Percentiles rank a stretch among this genome's conserved stretches.
Conservation (phyloP, 1,284 basidiomycete genomes). For the Clitocybe nebularis region DNA sequence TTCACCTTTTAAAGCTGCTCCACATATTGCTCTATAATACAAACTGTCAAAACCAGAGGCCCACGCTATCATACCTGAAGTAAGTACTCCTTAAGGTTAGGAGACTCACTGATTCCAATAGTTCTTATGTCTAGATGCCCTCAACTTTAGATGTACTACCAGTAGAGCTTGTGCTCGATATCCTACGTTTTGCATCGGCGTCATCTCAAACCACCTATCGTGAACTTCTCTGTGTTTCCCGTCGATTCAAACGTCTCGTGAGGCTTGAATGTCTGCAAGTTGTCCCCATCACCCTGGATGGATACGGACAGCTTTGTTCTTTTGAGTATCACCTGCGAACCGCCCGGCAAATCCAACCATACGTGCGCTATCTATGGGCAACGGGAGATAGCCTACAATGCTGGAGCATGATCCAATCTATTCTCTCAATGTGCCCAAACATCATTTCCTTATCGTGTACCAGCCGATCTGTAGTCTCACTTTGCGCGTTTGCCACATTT, state of each 20-base stretch:
- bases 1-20: no score
- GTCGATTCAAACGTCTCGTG: constrained; percentile 6
- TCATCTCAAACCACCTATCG: constrained; percentile 10
- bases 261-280: constrained; percentile 11
- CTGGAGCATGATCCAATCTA: constrained; percentile 11
- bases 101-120: no score
- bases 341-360: constrained; percentile 8
- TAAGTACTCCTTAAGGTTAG: no score
- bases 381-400: constrained; percentile 13
- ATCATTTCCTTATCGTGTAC: constrained; percentile 23
- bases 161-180: constrained; percentile 12
- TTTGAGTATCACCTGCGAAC: constrained; percentile 18
- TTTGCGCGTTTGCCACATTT: constrained; percentile 15
- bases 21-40: no score
- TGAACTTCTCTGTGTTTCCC: constrained; percentile 15
- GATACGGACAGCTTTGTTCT: constrained; percentile 11
- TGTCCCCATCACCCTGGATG: constrained; percentile 13
- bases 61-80: no score
- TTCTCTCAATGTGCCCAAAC: constrained; percentile 17
- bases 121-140: no score
- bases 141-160: constrained; percentile 7
- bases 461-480: constrained; percentile 16
- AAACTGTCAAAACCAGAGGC: no score
- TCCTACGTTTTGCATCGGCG: constrained; percentile 10
- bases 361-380: constrained; percentile 26